These are phyloP conservation scores for Neophaeococcomyces mojaviensis DNA, from an alignment of 2,329 filamentous ascomycete species.

Conservation along the genomic window DNA sequence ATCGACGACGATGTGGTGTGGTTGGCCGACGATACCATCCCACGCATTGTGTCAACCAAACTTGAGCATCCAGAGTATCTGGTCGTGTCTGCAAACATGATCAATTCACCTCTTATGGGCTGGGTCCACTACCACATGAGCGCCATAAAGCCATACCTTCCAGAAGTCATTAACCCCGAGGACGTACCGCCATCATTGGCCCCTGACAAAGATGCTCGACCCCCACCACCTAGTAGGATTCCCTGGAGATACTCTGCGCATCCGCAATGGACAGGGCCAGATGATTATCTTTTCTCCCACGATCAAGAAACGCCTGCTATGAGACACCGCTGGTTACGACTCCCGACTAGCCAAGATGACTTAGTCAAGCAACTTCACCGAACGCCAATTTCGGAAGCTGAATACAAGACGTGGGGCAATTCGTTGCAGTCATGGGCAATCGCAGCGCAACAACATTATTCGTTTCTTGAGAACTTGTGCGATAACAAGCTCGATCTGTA, in stretches of 20 bases:
- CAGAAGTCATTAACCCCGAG: conserved; percentile 33
- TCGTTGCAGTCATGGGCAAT: conserved; percentile 15
- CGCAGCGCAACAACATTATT: conserved; percentile 8
- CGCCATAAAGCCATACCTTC: conserved; percentile 47
- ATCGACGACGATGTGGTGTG: conserved; percentile 41
- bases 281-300: conserved; percentile 23
- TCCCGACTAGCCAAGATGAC: conserved; percentile 30
- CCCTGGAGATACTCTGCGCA: conserved; percentile 31
- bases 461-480: conserved; percentile 7
- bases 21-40: conserved; percentile 41
- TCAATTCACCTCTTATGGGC: conserved; percentile 48
- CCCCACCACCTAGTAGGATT: conserved; percentile 9
- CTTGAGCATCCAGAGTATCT: conserved; percentile 44
- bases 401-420: conserved; percentile 34
- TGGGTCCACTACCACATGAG: conserved; percentile 50
- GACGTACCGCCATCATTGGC: conserved; percentile 10
- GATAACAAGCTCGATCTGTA: conserved; percentile 2
- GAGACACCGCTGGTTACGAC: conserved; percentile 43
- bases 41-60: conserved; percentile 48
- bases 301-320: conserved; percentile 25
- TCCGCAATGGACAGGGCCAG: conserved; percentile 28
- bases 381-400: conserved; percentile 41
- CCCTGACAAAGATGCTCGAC: neutral
- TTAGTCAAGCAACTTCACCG: neutral
- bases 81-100: conserved; percentile 49